A percentile compares a stretch with the other conserved stretches of the same genome.
phyloP scores from a whole-genome alignment of 2,329 filamentous ascomycete species.

The Arthroderma uncinatum region DNA sequence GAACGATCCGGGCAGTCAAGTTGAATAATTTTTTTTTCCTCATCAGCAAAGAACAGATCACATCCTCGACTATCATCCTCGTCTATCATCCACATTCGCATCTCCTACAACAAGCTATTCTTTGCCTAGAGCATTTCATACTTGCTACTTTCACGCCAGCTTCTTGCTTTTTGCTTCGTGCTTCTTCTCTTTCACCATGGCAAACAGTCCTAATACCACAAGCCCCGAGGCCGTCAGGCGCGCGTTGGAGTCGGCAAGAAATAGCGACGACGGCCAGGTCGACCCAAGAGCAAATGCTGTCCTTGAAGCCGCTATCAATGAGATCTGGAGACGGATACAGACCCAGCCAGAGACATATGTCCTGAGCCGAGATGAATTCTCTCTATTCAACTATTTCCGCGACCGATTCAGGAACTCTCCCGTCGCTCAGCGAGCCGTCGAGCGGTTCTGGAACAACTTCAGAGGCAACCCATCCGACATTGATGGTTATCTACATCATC shows the following conservation, averaged over 20 bases:
- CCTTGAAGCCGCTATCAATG: conserved; percentile 52
- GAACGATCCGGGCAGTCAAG: background rate
- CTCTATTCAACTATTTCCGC: conserved; percentile 77
- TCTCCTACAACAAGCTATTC: background rate
- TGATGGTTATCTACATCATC: conserved; percentile 15
- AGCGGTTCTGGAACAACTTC: conserved; percentile 45
- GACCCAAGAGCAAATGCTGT: conserved; percentile 53
- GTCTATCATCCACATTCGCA: background rate
- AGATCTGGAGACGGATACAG: conserved; percentile 59
- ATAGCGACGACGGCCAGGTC: conserved; percentile 54
- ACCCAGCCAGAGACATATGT: conserved; percentile 56
- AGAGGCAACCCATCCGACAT: conserved; percentile 19
- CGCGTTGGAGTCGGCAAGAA: conserved; percentile 65
- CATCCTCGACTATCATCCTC: background rate
- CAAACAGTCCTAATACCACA: conserved; percentile 26
- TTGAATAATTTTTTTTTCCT: background rate
- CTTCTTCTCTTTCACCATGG: conserved; percentile 19
- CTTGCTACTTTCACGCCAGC: background rate
- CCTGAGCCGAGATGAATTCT: conserved; percentile 66
- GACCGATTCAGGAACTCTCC: conserved; percentile 48
- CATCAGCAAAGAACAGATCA: background rate
- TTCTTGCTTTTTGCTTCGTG: background rate
- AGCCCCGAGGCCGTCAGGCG: conserved; percentile 44
- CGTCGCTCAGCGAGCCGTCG: conserved; percentile 42
- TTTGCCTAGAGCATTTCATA: background rate